Conservation (phyloP, 1,284 basidiomycete species). For the Cutaneotrichosporon sp. region DNA sequence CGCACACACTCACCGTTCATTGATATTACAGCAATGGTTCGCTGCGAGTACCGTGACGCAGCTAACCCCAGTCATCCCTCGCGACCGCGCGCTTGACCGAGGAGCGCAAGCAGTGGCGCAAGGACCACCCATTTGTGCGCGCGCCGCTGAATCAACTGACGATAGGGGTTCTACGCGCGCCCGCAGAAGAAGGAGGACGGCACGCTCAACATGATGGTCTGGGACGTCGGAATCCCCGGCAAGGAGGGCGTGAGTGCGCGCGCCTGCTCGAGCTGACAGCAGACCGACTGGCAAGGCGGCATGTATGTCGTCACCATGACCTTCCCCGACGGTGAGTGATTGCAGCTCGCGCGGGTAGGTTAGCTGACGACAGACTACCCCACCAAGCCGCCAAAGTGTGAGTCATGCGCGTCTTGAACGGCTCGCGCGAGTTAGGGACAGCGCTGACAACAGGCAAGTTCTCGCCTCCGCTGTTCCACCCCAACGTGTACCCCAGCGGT, state of each 20-base stretch:
- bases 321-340: constrained; percentile 82
- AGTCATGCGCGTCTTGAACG: constrained; percentile 7
- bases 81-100: constrained; percentile 61
- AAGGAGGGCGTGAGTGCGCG: constrained; percentile 68
- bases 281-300: constrained; percentile 98
- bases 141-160: neutral
- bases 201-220: constrained; percentile 93
- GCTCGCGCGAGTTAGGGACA: no score
- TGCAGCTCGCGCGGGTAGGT: no score
- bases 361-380: constrained; percentile 49
- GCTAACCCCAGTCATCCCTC: constrained; percentile 31
- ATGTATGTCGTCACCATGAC: constrained; percentile 90
- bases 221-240: constrained; percentile 96
- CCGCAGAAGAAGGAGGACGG: constrained; percentile 87
- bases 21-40: no score
- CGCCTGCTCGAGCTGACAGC: constrained; percentile 26
- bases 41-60: no score
- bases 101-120: constrained; percentile 98
- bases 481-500: constrained; percentile 98
- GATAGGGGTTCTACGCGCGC: constrained; percentile 93
- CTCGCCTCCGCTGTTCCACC: constrained; percentile 92
- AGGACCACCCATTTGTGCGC: constrained; percentile 97
- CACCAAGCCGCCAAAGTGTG: constrained; percentile 54
- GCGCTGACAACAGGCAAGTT: constrained; percentile 78
- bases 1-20: neutral